phyloP scores from a whole-genome alignment of 2,329 filamentous ascomycete species.

The Verticillium albo-atrum region DNA sequence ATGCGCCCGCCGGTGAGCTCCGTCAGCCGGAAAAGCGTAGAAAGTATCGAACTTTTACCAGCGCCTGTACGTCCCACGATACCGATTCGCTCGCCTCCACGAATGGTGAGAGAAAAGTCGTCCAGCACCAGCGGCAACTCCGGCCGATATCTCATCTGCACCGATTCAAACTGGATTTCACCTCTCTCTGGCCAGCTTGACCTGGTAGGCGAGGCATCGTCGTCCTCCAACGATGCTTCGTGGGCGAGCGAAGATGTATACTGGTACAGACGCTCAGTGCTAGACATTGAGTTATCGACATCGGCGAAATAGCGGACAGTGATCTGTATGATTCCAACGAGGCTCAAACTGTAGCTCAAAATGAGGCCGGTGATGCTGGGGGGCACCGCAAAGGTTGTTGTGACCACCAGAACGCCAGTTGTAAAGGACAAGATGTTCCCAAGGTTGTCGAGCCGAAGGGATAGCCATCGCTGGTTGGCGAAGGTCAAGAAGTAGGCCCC shows the following conservation, averaged over 20 bases:
- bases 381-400: slow-evolving; percentile 77
- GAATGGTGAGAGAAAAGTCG: slow-evolving; percentile 66
- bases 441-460: slow-evolving; percentile 77
- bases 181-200: slow-evolving; percentile 81
- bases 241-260: slow-evolving; percentile 85
- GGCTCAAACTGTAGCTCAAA: slow-evolving; percentile 86
- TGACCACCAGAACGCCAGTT: slow-evolving; percentile 86
- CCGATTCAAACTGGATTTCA: slow-evolving; percentile 70
- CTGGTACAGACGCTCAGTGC: slow-evolving; percentile 85
- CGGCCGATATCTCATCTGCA: slow-evolving; percentile 73
- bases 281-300: slow-evolving; percentile 97
- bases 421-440: slow-evolving; percentile 85
- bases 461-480: slow-evolving; percentile 92
- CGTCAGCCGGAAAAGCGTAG: slow-evolving; percentile 71
- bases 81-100: slow-evolving; percentile 73
- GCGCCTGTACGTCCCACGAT: slow-evolving; percentile 79
- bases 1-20: slow-evolving; percentile 61
- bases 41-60: slow-evolving; percentile 82
- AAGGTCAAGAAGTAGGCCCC: slow-evolving; percentile 93
- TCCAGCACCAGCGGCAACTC: slow-evolving; percentile 70
- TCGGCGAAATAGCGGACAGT: slow-evolving; percentile 93
- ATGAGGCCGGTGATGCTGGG: slow-evolving; percentile 86
- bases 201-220: slow-evolving; percentile 52
- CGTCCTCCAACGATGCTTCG: slow-evolving; percentile 77
- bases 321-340: slow-evolving; percentile 95